Evolutionary conservation across 768 basidiomycete genomes (phyloP).

Genomic region (Termitomyces sp.): DNA sequence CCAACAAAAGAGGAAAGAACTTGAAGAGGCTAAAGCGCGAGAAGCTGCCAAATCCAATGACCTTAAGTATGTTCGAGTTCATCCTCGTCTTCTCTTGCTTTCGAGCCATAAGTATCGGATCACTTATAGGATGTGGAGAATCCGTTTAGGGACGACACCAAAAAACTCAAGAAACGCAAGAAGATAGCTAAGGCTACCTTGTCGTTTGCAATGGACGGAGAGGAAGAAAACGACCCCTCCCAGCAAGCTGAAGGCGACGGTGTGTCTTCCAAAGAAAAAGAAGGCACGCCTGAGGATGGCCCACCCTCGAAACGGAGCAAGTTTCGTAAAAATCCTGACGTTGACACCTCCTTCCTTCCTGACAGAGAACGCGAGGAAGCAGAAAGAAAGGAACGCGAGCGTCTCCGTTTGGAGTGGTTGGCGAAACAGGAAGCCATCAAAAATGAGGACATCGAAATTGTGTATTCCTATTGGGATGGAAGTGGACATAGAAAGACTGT

Average conservation of each 20-base stretch:
- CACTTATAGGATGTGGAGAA: slow-evolving; percentile 77
- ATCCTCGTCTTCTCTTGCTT: slow-evolving; percentile 14
- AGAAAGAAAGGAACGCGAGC: slow-evolving; percentile 85
- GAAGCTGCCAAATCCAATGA: slow-evolving; percentile 83
- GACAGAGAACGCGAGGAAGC: slow-evolving; percentile 96
- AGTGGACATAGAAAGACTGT: slow-evolving; percentile 94
- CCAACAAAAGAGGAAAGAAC: slow-evolving; percentile 78
- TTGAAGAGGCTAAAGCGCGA: slow-evolving; percentile 88
- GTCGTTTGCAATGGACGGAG: slow-evolving; percentile 89
- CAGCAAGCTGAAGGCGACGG: slow-evolving; percentile 23
- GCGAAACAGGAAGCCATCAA: slow-evolving; percentile 58
- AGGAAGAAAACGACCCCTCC: slow-evolving; percentile 44
- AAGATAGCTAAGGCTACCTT: slow-evolving; percentile 83
- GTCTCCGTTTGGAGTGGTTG: slow-evolving; percentile 89
- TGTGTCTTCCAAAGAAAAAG: slow-evolving; percentile 28
- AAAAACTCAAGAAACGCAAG: slow-evolving; percentile 88
- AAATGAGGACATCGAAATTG: slow-evolving; percentile 78
- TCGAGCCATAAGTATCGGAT: slow-evolving; percentile 28
- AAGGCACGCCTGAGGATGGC: slow-evolving; percentile 36
- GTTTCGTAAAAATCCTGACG: slow-evolving; percentile 91
- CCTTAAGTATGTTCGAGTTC: slow-evolving; percentile 67
- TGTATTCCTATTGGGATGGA: slow-evolving; percentile 98
- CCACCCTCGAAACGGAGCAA: slow-evolving; percentile 66
- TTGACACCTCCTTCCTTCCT: slow-evolving; percentile 97
- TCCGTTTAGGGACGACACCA: slow-evolving; percentile 82